A percentile compares a stretch with the other conserved stretches of the same genome.
Evolutionary conservation across 169 alveolate genomes (phyloP).

Genomic region (Perkinsus chesapeaki): DNA sequence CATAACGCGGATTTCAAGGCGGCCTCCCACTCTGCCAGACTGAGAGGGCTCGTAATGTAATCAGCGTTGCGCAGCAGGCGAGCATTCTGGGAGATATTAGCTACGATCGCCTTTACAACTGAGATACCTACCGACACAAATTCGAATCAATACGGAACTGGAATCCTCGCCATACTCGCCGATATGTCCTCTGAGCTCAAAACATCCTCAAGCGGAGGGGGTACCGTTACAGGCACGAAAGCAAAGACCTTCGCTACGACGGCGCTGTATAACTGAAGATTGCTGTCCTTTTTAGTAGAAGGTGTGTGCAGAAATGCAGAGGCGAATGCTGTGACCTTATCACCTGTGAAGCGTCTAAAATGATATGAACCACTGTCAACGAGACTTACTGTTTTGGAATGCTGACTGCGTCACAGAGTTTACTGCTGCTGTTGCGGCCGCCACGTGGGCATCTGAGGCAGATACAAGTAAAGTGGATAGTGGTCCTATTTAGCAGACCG

Average conservation of each 20-base stretch:
- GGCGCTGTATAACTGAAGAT: not conserved
- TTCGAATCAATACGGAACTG: not conserved
- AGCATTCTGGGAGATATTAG: not conserved
- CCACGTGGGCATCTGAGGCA: not conserved
- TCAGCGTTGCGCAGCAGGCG: not conserved
- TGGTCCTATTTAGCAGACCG: not conserved
- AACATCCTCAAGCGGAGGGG: not conserved
- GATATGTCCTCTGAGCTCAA: not conserved
- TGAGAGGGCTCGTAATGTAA: not conserved
- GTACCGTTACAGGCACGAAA: not conserved
- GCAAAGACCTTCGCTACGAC: not conserved
- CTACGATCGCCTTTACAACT: not conserved
- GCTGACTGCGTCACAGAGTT: not conserved
- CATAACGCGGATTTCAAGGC: not conserved
- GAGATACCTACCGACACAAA: not conserved
- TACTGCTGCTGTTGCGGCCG: not conserved
- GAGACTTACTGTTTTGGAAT: not conserved
- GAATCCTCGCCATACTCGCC: not conserved
- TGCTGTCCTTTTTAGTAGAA: not conserved
- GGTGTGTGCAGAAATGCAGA: not conserved
- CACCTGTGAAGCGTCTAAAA: not conserved
- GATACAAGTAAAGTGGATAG: too few species aligned
- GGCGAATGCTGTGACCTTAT: not conserved
- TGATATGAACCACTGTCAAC: not conserved
- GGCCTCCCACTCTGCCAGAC: not conserved